Base-by-base conservation (phyloP, 2,329 filamentous ascomycete genomes). In the Hortaea werneckii region DNA sequence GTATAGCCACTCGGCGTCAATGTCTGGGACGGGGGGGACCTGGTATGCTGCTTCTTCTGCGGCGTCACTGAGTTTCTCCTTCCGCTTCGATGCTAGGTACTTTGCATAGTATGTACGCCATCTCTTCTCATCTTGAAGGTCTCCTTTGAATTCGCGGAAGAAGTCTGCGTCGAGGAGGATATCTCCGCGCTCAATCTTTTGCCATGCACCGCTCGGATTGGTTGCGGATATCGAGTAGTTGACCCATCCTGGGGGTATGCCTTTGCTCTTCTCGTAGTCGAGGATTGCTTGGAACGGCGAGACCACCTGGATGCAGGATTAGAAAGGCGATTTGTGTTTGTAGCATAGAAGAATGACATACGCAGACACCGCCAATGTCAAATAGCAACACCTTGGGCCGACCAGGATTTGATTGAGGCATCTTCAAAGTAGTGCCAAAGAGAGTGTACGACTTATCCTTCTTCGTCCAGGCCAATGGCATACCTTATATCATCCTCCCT, bases 281-380 rank as follows among this genome's bases (percentile, higher is more conserved):
- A 94, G 75, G 58, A 98, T 96, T 2, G 86, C 82, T 69, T 94
- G 87, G 60, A 98, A 89, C 7, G 92, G 92, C 1, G 88, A 95
- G 26, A 84, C 73, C 45, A 95, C 87, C 89, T 94, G 54, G 20
- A 26, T 3, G 29, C 11, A 29, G n/a, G 5, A 20, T 20, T 20
- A 20, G 20, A 20, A 20, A 20, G 20, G 20, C 2, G 32, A n/a
- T 35, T n/a, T 39, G 37, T 9, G 20, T 13, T 9, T 7, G 8
- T 5, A 6, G 39, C 12, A 37, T 26, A 20, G 6, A 6, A 30
- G 20, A 20, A 41, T 13, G 30, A 43, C 32, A 28, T 83, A 95
- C 90, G 75, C 87, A 94, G 56, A 98, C 92, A 51, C 92, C 92
- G 35, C 92, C 92, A 56, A 98, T 92, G 67, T 98, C 92, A 65